Conservation (phyloP, 441 rosid species). For the Croton setiger region DNA sequence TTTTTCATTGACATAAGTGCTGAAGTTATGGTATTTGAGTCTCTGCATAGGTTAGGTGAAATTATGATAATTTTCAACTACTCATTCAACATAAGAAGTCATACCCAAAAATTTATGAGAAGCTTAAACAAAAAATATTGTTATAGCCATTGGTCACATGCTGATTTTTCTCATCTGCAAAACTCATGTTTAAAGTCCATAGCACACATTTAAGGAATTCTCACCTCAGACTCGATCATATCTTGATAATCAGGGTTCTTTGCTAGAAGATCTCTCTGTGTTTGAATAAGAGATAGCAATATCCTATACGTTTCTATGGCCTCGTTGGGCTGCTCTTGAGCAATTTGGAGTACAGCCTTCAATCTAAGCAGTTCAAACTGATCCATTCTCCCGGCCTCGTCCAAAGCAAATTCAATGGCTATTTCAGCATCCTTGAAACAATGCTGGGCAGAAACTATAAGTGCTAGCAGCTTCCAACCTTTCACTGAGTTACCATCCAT, state of each 20-base stretch:
- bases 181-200: not conserved
- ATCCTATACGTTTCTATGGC: slow-evolving; percentile 85
- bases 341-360: slow-evolving; percentile 73
- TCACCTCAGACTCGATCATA: slow-evolving; percentile 33
- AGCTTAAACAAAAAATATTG: not conserved
- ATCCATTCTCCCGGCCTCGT: slow-evolving; percentile 63
- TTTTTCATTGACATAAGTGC: not conserved
- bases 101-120: not conserved
- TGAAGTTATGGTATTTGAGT: not conserved
- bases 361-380: slow-evolving; percentile 73
- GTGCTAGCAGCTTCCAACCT: slow-evolving; percentile 77
- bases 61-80: not conserved
- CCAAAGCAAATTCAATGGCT: slow-evolving; percentile 63
- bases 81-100: not conserved
- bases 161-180: not conserved
- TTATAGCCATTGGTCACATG: not conserved
- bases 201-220: slow-evolving; percentile 1
- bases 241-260: slow-evolving; percentile 33
- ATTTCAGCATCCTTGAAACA: slow-evolving; percentile 74
- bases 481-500: slow-evolving; percentile 51
- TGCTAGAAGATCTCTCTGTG: slow-evolving; percentile 52
- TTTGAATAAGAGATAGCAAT: slow-evolving; percentile 65
- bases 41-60: not conserved
- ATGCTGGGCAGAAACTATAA: slow-evolving; percentile 66
- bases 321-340: slow-evolving; percentile 78